Conservation (phyloP, 129 eudicot species). For the Rutidosis leptorrhynchoides region DNA sequence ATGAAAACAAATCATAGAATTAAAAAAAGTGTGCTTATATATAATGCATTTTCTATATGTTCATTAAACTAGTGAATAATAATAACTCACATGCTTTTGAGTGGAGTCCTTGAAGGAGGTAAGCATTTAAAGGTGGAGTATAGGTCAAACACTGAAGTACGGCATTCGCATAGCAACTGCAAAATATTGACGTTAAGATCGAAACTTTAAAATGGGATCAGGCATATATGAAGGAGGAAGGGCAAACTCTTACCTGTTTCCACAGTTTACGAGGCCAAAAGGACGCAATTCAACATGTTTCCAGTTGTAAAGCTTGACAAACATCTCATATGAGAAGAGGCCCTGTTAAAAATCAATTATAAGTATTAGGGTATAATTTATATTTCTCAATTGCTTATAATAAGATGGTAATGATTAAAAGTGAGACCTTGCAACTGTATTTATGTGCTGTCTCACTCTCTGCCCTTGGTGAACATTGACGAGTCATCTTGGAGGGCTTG, state of each 20-base stretch:
- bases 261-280: conserved; percentile 79
- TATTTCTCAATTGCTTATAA: not conserved
- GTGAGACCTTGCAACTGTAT: conserved; percentile 48
- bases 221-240: not conserved
- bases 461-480: conserved; percentile 37
- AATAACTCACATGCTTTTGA: conserved; percentile 67
- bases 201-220: not conserved
- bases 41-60: not conserved
- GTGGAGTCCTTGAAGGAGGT: conserved; percentile 81
- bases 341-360: conserved; percentile 40
- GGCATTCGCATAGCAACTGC: conserved; percentile 97
- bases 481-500: conserved; percentile 45
- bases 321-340: conserved; percentile 65
- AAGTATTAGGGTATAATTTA: not conserved
- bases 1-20: conserved; percentile 6
- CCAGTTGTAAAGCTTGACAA: conserved; percentile 80
- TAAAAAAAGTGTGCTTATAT: not conserved
- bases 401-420: conserved; percentile 10
- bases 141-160: conserved; percentile 89
- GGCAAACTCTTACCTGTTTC: conserved; percentile 67
- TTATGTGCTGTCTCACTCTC: conserved; percentile 39
- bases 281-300: conserved; percentile 68
- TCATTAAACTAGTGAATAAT: not conserved
- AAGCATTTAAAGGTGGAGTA: conserved; percentile 87
- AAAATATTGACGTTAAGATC: conserved; percentile 16